Conservation (phyloP, 2,329 filamentous ascomycete genomes). For the Capronia coronata region DNA sequence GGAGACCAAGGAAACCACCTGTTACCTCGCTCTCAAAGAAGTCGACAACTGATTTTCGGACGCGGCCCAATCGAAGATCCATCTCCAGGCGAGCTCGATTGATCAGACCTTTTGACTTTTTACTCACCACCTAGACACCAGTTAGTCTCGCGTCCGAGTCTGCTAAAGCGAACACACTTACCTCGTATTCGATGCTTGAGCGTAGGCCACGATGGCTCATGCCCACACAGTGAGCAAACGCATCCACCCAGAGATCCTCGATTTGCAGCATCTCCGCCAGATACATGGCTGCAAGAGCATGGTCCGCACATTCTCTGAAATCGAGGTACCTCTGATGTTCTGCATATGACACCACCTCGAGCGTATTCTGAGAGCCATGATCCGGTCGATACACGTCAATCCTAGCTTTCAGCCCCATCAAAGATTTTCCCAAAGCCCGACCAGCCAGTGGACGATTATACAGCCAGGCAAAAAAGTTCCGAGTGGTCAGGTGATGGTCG, state of each 20-base stretch:
- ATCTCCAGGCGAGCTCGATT: conserved; percentile 58
- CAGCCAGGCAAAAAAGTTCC: conserved; percentile 30
- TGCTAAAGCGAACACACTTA: conserved; percentile 8
- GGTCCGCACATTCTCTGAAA: conserved; percentile 58
- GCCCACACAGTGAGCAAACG: conserved; percentile 71
- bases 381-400: conserved; percentile 56
- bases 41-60: conserved; percentile 53
- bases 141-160: conserved; percentile 6
- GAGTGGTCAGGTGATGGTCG: conserved; percentile 27
- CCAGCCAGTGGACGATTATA: conserved; percentile 28
- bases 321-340: conserved; percentile 64
- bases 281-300: conserved; percentile 61
- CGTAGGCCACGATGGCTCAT: conserved; percentile 45
- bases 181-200: conserved; percentile 24
- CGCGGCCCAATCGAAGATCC: conserved; percentile 55
- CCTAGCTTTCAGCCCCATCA: conserved; percentile 59
- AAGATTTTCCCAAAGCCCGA: conserved; percentile 53
- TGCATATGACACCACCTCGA: conserved; percentile 59
- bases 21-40: conserved; percentile 69
- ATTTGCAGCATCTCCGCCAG: conserved; percentile 62
- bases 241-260: conserved; percentile 61
- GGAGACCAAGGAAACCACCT: conserved; percentile 58
- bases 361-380: conserved; percentile 49
- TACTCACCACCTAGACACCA: conserved; percentile 36
- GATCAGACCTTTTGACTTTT: conserved; percentile 58